phyloP scores from a whole-genome alignment of 2,329 filamentous ascomycete species.

The Clarireedia monteithiana region DNA sequence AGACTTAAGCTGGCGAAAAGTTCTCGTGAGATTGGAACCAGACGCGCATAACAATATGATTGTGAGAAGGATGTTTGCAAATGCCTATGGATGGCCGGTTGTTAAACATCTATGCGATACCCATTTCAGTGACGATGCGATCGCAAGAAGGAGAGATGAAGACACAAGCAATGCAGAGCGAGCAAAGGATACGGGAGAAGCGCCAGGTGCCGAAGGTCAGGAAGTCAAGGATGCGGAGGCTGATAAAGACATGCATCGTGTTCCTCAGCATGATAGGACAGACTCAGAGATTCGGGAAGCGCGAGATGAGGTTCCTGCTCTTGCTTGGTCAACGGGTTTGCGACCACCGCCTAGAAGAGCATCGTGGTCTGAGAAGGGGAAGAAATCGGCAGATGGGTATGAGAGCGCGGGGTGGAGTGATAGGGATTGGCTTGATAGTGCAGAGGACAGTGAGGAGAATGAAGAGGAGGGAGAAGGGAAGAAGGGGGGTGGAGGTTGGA shows the following conservation, averaged over 20 bases:
- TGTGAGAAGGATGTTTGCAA: slow-evolving; percentile 91
- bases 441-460: slow-evolving; percentile 32
- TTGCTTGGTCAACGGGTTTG: slow-evolving; percentile 17
- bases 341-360: background rate
- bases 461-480: slow-evolving; percentile 29
- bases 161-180: slow-evolving; percentile 60
- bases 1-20: slow-evolving; percentile 90
- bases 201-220: slow-evolving; percentile 53
- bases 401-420: slow-evolving; percentile 59
- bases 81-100: slow-evolving; percentile 96
- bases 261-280: slow-evolving; percentile 34
- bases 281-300: slow-evolving; percentile 42
- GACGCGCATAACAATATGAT: slow-evolving; percentile 99
- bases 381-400: slow-evolving; percentile 10
- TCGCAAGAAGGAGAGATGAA: slow-evolving; percentile 59
- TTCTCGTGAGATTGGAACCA: slow-evolving; percentile 88
- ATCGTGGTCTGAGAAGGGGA: background rate
- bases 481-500: slow-evolving; percentile 34
- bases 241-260: slow-evolving; percentile 4
- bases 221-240: slow-evolving; percentile 40
- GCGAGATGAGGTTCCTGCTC: slow-evolving; percentile 28
- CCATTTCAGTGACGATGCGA: slow-evolving; percentile 74
- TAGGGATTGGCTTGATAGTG: slow-evolving; percentile 51
- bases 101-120: slow-evolving; percentile 91
- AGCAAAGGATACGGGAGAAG: slow-evolving; percentile 50